These are phyloP conservation scores for thale cress (Arabidopsis thaliana) DNA, from an alignment of 345 rosid species.

Conservation along the genomic window TAIR10.1 NC_003075.7:14564501-14565000, in stretches of 20 bases:
- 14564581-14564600: too few species aligned
- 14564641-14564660: too few species aligned
- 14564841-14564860: neutral
- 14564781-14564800: conserved; percentile 13
- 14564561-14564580: too few species aligned
- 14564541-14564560: too few species aligned
- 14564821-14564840: conserved; percentile 5
- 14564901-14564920: neutral
- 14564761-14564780: neutral
- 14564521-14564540: too few species aligned
- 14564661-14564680: too few species aligned
- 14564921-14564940: neutral
- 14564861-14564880: neutral
- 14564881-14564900: neutral
- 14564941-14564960: neutral
- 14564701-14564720: neutral
- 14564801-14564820: neutral
- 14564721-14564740: neutral
- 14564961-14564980: neutral
- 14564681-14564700: too few species aligned
- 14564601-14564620: too few species aligned
- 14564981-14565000: neutral
- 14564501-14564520: too few species aligned
- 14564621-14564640: too few species aligned
- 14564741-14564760: neutral